Percentiles rank a stretch among this genome's conserved stretches.
Evolutionary conservation across 345 rosid species (phyloP).

Genomic region (Citrus maxima): DNA sequence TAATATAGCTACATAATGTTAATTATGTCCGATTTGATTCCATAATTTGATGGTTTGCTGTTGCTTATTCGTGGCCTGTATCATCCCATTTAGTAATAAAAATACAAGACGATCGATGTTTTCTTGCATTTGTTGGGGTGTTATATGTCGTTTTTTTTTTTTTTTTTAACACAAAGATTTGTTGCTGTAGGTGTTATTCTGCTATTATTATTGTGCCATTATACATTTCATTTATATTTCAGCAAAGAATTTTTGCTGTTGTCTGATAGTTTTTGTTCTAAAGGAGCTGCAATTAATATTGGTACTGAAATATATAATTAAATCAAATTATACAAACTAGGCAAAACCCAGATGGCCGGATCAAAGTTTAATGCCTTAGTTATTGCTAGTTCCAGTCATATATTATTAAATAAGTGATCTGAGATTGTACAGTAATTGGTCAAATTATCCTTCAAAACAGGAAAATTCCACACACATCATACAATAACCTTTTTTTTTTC

Average conservation of each 20-base stretch:
- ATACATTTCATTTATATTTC: not conserved
- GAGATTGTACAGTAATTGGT: not conserved
- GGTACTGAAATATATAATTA: not conserved
- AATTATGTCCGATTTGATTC: not conserved
- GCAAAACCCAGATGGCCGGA: not conserved
- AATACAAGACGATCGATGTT: not conserved
- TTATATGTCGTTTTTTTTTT: not conserved
- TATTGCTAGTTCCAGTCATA: not conserved
- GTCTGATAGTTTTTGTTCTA: not conserved
- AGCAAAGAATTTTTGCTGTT: not conserved
- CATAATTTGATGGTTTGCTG: not conserved
- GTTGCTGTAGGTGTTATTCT: not conserved
- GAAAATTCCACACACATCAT: not conserved
- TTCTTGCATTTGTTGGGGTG: conserved; percentile 1
- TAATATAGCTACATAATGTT: not conserved
- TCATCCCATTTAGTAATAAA: not conserved
- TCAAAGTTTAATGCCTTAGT: not conserved
- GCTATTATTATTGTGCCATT: not conserved
- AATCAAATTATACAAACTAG: not conserved
- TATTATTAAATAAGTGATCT: too few species aligned
- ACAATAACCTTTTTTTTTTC: not conserved
- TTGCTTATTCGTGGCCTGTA: not conserved
- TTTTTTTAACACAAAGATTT: not conserved
- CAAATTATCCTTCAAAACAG: not conserved
- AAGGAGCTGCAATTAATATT: too few species aligned